Base-by-base conservation (phyloP, 805 yeast genomes). In the Ogataea philodendri region DNA sequence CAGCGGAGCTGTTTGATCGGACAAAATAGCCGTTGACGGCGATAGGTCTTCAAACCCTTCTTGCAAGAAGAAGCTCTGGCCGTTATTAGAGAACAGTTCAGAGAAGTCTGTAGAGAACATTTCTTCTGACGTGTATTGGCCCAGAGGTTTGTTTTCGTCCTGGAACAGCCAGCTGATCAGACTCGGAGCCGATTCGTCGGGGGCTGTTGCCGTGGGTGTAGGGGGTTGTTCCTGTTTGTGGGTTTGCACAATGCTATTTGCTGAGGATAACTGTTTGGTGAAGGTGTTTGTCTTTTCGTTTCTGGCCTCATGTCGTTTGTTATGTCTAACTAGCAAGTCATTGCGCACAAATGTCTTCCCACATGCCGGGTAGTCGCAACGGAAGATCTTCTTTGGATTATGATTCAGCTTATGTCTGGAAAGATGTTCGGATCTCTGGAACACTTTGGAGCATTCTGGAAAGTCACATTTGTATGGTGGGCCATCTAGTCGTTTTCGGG, bases 351-450 rank as follows among this genome's bases (percentile, higher is more conserved):
- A 80, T 0, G 80, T 73, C 54, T 76, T 77, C 1, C 67, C 63
- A 52, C 87, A 80, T 3, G 61, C 59, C 8, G 68, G 61, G n/a
- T 38, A 39, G 3, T 45, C 22, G 52, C 87, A 80, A 16, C 62
- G 63, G 50, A 68, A 78, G 8, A 79, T 75, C 35, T 71, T 72
- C 14, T 69, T 64, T 2, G 76, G 75, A 38, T 69, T 65, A 45
- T 80, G 86, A 51, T 80, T 80, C 32, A 80, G 62, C 49, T 75
- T 70, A 51, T 80, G 86, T 32, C 86, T 60, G 2, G 83, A 68
- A 10, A 80, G 54, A 58, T 80, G 86, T 49, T 80, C 86, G 2
- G 78, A 70, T 32, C 86, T 52, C 15, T 75, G 70, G 47, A 80
- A 80, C 13, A 65, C 60, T 50, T 79, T 80, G 23, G 60, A 65